Base-by-base conservation (phyloP, 2,329 filamentous ascomycete species). In the Zasmidium cellare region DNA sequence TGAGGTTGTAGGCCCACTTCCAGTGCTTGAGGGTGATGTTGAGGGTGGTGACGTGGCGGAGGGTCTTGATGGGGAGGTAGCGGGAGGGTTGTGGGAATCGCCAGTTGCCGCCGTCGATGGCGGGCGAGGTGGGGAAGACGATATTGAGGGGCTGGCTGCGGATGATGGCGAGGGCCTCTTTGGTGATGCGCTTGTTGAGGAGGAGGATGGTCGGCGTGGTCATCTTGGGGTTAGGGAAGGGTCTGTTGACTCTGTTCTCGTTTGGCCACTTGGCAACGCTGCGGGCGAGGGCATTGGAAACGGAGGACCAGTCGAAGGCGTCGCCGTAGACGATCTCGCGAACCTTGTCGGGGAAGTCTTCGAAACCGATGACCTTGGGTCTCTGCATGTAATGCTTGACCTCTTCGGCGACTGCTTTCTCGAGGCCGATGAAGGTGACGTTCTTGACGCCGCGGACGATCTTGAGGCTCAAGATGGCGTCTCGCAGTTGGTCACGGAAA, bases 181-280 rank as follows among this genome's bases (percentile, higher is more conserved):
- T 23, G n/a, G 60, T 61, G 58, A 72, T 71, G 48, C 73, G 69
- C 35, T 64, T 68, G 62, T 72, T 74, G 59, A 75, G 45, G 3
- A 74, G 69, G 1, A 76, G 63, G 22, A 75, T 56, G 16, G 60
- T 68, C 0, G 73, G 74, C 2, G 72, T 73, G 12, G 47, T 62
- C 25, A 51, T 59, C 12, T 48, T 20, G 22, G 62, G 61, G 47
- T 62, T 60, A 2, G 60, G 57, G 18, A 62, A 59, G 2, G 56
- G 51, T 57, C 51, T 7, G 18, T 44, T 49, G 56, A 9, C 52
- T 60, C 46, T 2, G 53, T 18, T n/a, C n/a, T n/a, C n/a, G n/a
- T n/a, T n/a, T n/a, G n/a, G n/a, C 59, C 63, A 65, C n/a, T 62
- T 53, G 31, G 47, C 56, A 19, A 70, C 50, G 12, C 56, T 56